Evolutionary conservation across 1,139 yeast species (phyloP), one percentile per base, ranked within the genome.

Genomic region (Saccharomycopsis crataegensis): DNA sequence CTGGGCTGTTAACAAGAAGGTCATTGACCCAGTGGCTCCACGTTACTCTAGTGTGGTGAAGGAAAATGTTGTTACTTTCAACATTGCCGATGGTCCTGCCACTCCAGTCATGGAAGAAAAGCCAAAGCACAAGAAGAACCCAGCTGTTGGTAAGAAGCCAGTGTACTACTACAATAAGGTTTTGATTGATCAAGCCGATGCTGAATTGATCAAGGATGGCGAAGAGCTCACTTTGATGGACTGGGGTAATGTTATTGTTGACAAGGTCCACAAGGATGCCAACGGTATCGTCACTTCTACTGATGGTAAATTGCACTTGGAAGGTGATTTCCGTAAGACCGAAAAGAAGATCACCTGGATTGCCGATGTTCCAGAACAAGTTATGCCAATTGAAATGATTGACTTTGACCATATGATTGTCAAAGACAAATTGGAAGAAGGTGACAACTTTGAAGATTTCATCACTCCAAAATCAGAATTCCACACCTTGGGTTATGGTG

Each of bases 191-290:
- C 96, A 88, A 72, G 94, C 77, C 38, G 99, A 93, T 72, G 98
- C 97, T 54, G 74, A 83, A 36, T 74, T 87, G 59, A 69, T 72
- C 56, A 80, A 77, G 55, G 82, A 74, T 50, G 78, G 76, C 57
- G 98, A 93, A 73, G 98, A 93, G 74, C 78, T 91, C 58, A 93
- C 98, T 44, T 80, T 93, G 66, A 93, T 93, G 99, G 98, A 93
- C 73, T 93, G 99, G 99, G 98, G 98, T 78, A 93, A 93, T 67
- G 89, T 85, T 54, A 86, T 93, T 61, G 74, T 91, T 61, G 78
- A 86, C 62, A 82, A 82, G 70, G 79, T 91, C 65, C 71, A 73
- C 66, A 84, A 80, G 69, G 74, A 71, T 56, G 60, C 57, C 28
- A 83, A 76, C 60, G 80, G 78, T 55, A 79, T 75, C 54, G 84